phyloP scores from a whole-genome alignment of 2,329 filamentous ascomycete genomes.

The Phaeophleospora eucalypticola region DNA sequence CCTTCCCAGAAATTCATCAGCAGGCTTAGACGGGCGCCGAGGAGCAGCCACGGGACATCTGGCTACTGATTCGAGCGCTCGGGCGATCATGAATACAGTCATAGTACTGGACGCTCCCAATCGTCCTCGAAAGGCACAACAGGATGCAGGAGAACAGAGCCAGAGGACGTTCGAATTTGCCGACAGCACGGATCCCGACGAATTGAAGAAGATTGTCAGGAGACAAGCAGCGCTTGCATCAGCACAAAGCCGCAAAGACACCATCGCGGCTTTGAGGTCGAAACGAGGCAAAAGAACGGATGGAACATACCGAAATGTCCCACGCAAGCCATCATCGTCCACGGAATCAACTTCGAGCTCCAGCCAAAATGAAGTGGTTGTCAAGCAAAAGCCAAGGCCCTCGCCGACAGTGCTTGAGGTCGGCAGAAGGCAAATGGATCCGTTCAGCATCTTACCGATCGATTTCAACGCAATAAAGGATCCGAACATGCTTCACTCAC shows the following conservation, averaged over 20 bases:
- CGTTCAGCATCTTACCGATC: constrained; percentile 10
- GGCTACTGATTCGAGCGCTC: too few relatives aligned
- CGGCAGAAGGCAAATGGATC: constrained; percentile 10
- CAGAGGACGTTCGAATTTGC: neutral
- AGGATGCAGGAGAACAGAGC: neutral
- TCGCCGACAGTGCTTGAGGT: neutral
- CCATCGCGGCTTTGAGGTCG: constrained; percentile 8
- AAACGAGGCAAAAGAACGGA: neutral
- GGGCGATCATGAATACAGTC: neutral
- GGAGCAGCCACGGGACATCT: neutral
- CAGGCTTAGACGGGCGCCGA: neutral
- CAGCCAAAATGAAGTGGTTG: neutral
- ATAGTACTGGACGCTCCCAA: neutral
- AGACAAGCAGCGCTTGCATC: constrained; percentile 18
- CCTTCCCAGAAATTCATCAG: neutral
- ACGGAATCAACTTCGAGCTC: neutral
- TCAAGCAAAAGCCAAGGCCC: neutral
- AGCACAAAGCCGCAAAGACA: constrained; percentile 13
- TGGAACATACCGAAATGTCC: neutral
- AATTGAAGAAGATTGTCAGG: constrained; percentile 16
- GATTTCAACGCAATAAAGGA: constrained; percentile 15
- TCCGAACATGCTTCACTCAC: constrained; percentile 10
- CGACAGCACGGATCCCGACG: constrained; percentile 18
- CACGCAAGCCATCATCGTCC: neutral
- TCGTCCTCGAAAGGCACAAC: neutral